phyloP scores from a whole-genome alignment of 495 filamentous ascomycete genomes.

The Penicillium cataractarum region DNA sequence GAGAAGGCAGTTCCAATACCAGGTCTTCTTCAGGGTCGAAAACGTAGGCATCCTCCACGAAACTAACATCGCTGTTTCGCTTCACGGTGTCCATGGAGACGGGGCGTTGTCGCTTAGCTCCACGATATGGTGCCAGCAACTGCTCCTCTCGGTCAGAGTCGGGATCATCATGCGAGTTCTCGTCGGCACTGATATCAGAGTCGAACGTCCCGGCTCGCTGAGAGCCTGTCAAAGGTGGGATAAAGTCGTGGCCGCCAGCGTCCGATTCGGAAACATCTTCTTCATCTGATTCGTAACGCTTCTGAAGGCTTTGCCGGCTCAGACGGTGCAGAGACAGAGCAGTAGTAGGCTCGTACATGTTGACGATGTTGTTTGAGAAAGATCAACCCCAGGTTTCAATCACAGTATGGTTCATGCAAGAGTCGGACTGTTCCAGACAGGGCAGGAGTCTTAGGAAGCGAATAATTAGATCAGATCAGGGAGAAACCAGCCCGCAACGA shows the following conservation, averaged over 20 bases:
- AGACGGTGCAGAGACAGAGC: constrained; percentile 40
- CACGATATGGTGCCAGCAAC: constrained; percentile 28
- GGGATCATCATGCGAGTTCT: constrained; percentile 29
- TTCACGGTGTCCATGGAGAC: constrained; percentile 49
- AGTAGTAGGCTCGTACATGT: constrained; percentile 39
- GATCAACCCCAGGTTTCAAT: constrained; percentile 3
- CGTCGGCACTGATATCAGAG: constrained; percentile 39
- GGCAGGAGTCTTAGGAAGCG: background rate
- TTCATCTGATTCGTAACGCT: constrained; percentile 50
- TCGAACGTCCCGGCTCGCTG: constrained; percentile 32
- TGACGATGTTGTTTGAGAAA: constrained; percentile 11
- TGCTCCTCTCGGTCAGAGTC: constrained; percentile 34
- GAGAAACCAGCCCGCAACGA: constrained; percentile 8
- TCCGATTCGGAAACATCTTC: constrained; percentile 49
- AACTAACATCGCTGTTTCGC: constrained; percentile 41
- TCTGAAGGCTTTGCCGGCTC: constrained; percentile 41
- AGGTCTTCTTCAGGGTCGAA: constrained; percentile 44
- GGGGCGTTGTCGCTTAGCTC: constrained; percentile 34
- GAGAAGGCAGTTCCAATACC: constrained; percentile 44
- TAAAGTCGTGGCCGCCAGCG: constrained; percentile 37
- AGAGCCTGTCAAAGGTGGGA: constrained; percentile 39
- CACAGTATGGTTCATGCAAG: constrained; percentile 2
- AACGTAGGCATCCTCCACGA: constrained; percentile 39
- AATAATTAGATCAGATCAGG: background rate
- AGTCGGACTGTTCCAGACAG: constrained; percentile 7